Conservation (phyloP, 768 basidiomycete species). For the Phaffia australis region DNA sequence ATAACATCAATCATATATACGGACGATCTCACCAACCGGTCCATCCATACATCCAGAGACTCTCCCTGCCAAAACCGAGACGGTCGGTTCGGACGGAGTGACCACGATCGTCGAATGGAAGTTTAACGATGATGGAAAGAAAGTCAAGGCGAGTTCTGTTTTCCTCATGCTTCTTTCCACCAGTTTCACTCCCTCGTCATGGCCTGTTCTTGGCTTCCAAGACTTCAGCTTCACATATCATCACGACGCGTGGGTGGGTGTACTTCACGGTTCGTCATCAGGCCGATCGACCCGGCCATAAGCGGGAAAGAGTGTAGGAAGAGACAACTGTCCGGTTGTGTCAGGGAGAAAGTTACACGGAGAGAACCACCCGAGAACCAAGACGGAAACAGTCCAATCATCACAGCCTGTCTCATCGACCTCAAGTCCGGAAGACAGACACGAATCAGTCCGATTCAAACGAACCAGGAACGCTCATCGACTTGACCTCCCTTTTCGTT, state of each 20-base stretch:
- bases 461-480: neutral
- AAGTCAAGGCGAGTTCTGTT: constrained; percentile 60
- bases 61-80: constrained; percentile 38
- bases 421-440: too few relatives aligned
- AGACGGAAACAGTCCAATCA: too few relatives aligned
- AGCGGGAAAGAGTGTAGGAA: neutral
- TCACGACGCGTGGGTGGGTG: too few relatives aligned
- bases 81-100: constrained; percentile 73
- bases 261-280: neutral
- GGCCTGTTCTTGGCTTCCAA: neutral
- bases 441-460: too few relatives aligned
- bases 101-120: constrained; percentile 71
- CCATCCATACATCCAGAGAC: constrained; percentile 43
- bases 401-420: too few relatives aligned
- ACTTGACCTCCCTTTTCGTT: constrained; percentile 2
- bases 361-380: too few relatives aligned
- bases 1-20: too few relatives aligned
- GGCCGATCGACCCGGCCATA: neutral
- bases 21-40: neutral
- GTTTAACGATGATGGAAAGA: constrained; percentile 84
- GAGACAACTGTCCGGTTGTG: neutral
- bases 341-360: neutral
- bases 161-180: neutral
- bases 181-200: neutral
- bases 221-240: neutral